phyloP scores from a whole-genome alignment of 148 eudicot species.

The Simmondsia chinensis region DNA sequence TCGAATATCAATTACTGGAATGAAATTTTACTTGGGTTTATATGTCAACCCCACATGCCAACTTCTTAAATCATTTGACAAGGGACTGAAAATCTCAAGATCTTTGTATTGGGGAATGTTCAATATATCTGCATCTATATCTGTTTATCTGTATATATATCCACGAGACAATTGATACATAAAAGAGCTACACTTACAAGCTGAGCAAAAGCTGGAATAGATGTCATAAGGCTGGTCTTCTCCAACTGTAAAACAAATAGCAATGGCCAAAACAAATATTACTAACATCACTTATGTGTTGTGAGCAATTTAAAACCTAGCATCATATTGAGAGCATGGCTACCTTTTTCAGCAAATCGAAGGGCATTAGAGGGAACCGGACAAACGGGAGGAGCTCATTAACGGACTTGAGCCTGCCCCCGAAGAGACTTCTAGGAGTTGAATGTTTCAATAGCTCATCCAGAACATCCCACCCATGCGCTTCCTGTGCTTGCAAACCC shows the following conservation, averaged over 20 bases:
- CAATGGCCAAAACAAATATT: not conserved
- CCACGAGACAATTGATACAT: too few species aligned
- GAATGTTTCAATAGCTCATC: slow-evolving; percentile 44
- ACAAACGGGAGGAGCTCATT: slow-evolving; percentile 45
- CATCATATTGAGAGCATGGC: not conserved
- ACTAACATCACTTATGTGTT: too few species aligned
- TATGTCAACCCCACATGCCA: too few species aligned
- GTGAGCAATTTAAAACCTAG: too few species aligned
- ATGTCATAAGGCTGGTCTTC: slow-evolving; percentile 43
- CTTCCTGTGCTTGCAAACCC: slow-evolving; percentile 60
- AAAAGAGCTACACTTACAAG: slow-evolving; percentile 41
- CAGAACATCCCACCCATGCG: slow-evolving; percentile 59
- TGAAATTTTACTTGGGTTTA: too few species aligned
- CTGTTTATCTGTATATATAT: too few species aligned
- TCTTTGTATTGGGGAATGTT: too few species aligned
- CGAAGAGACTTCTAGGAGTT: slow-evolving; percentile 50
- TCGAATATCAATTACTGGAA: too few species aligned
- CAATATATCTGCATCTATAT: not conserved
- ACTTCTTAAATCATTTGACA: too few species aligned
- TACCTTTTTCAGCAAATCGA: slow-evolving; percentile 67
- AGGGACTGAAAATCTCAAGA: too few species aligned
- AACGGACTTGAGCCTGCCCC: slow-evolving; percentile 57
- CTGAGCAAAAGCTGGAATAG: slow-evolving; percentile 31
- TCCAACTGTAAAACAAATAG: slow-evolving; percentile 45
- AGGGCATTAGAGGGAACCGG: slow-evolving; percentile 70